Evolutionary conservation across 2,329 filamentous ascomycete genomes (phyloP), one percentile per base, ranked within the genome.

Genomic region (Ophiostoma sp.): DNA sequence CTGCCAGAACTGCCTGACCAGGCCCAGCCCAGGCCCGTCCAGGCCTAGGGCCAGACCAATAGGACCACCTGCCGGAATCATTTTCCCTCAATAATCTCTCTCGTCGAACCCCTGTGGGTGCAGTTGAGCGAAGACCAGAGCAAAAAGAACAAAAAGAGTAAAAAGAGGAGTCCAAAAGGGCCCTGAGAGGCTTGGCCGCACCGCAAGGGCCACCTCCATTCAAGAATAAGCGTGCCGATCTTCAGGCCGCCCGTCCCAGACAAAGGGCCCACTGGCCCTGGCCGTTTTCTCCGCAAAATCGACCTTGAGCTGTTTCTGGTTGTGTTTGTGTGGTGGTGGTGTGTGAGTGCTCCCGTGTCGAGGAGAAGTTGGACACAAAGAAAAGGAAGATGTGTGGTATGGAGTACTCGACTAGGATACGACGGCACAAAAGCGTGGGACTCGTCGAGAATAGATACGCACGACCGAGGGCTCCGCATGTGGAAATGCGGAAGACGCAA

Each of bases 151-250:
- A 22, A 22, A 12, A 25, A 64, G 33, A 25, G 9, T n/a, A 22
- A 42, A 64, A 64, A 42, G 59, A 64, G 36, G 36, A 64, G 15
- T 9, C 12, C 50, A 8, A 39, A 42, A 39, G 59, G 7, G 31
- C 57, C 17, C 31, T 63, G 59, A 12, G 59, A 39, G 59, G 59
- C 59, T 39, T 63, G 31, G 33, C 33, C 6, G 59, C 59, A 22
- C 57, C 33, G 36, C 36, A 45, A 45, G 61, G 36, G 28, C 61
- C 61, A 66, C 66, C 48, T 25, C 64, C 42, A 69, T 69, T 33
- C 15, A 42, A 69, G 66, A 69, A 69, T 39, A 69, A 69, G 66
- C 50, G 48, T 70, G 48, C 33, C 50, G 68, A 70, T 70, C 68
- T 59, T 31, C 68, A 70, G 68, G 48, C 48, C 68, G 50, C 25